Percentiles rank a stretch among this genome's conserved stretches.
Evolutionary conservation across 2,329 filamentous ascomycete species (phyloP).

Genomic region (Aulographum hederae): DNA sequence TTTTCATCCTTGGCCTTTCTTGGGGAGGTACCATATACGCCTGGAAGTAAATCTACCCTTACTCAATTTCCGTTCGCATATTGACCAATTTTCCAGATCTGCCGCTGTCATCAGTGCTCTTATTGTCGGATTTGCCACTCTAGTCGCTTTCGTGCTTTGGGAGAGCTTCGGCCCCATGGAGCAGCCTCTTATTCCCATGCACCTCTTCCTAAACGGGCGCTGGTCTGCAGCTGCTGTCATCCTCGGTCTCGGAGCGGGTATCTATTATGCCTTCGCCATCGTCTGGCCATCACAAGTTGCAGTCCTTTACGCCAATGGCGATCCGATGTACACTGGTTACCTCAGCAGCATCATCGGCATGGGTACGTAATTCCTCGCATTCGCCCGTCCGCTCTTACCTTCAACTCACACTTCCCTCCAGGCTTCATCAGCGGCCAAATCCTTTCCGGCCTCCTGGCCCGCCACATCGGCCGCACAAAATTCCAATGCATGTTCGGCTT

Average conservation of each 20-base stretch:
- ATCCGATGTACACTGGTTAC: conserved; percentile 7
- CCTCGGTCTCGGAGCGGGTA: conserved; percentile 13
- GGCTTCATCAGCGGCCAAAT: conserved; percentile 13
- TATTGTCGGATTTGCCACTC: conserved; percentile 14
- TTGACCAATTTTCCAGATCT: conserved; percentile 24
- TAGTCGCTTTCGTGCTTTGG: conserved; percentile 20
- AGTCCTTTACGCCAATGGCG: conserved; percentile 9
- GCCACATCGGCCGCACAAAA: conserved; percentile 8
- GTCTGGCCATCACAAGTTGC: conserved; percentile 13
- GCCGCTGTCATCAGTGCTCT: conserved; percentile 21
- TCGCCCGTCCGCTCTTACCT: no score
- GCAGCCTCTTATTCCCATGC: conserved; percentile 18
- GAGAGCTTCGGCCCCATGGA: conserved; percentile 10
- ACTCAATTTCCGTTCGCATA: conserved; percentile 3
- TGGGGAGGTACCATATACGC: background rate
- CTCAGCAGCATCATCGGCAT: conserved; percentile 9
- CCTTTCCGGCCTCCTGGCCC: conserved; percentile 9
- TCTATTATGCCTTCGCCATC: conserved; percentile 18
- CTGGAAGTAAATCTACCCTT: background rate
- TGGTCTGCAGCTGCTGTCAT: conserved; percentile 13
- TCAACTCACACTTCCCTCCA: no score
- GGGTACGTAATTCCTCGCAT: no score
- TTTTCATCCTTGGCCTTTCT: conserved; percentile 10
- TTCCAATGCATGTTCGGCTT: conserved; percentile 12
- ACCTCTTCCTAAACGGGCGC: conserved; percentile 15